Conservation (phyloP, 1,284 basidiomycete genomes). For the Ceratobasidium sp. region DNA sequence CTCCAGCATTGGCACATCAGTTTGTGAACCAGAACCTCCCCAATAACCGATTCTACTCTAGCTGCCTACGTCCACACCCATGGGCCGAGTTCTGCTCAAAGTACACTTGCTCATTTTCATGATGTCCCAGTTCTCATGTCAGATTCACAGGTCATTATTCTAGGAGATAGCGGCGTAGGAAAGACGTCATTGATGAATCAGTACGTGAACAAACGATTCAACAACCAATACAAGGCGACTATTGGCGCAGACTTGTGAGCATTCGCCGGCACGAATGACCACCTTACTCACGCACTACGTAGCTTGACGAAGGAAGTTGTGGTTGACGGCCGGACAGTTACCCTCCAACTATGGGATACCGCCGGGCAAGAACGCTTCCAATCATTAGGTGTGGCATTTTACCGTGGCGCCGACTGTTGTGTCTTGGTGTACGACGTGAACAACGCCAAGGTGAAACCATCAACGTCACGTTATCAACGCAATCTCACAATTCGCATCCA, state of each 20-base stretch:
- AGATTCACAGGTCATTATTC: constrained; percentile 84
- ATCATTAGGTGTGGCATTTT: constrained; percentile 97
- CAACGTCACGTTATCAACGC: too few relatives aligned
- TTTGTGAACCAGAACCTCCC: too few relatives aligned
- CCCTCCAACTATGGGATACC: constrained; percentile 99
- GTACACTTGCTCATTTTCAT: constrained; percentile 56
- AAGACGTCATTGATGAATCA: constrained; percentile 99
- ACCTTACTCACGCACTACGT: constrained; percentile 12
- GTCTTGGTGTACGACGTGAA: constrained; percentile 99
- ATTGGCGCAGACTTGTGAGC: constrained; percentile 89
- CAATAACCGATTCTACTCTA: too few relatives aligned
- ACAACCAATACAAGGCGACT: constrained; percentile 99
- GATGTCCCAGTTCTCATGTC: neutral
- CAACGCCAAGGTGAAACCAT: constrained; percentile 76
- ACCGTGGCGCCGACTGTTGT: constrained; percentile 98
- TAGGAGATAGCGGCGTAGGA: constrained; percentile 97
- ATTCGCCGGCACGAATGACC: constrained; percentile 45
- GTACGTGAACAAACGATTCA: constrained; percentile 99
- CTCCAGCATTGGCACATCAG: too few relatives aligned
- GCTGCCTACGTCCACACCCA: constrained; percentile 49
- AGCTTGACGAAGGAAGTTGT: constrained; percentile 98
- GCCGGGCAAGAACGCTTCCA: constrained; percentile 99
- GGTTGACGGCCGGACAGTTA: constrained; percentile 97
- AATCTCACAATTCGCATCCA: neutral
- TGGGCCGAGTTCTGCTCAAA: constrained; percentile 94